A percentile compares a stretch with the other conserved stretches of the same genome.
These are phyloP conservation scores for Leccinum pseudoinsigne DNA, from an alignment of 1,284 basidiomycete species.

Conservation along the genomic window DNA sequence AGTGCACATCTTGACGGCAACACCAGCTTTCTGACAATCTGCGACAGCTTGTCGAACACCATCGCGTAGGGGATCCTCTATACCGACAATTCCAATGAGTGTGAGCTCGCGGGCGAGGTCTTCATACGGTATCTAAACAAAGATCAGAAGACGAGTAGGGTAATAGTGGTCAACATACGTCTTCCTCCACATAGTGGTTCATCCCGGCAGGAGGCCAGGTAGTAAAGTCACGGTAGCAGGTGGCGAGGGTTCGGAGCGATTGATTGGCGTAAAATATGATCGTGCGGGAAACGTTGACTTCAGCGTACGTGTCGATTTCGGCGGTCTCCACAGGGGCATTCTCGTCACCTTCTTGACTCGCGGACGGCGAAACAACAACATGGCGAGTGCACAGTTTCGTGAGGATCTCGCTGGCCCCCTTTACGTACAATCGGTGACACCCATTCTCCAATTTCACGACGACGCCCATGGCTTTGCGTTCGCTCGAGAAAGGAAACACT, in stretches of 20 bases:
- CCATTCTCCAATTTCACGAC: constrained; percentile 68
- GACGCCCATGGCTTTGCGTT: constrained; percentile 96
- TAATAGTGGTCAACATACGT: constrained; percentile 40
- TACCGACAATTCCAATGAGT: constrained; percentile 55
- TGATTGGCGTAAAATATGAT: constrained; percentile 97
- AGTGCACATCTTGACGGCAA: constrained; percentile 98
- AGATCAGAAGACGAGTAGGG: constrained; percentile 4
- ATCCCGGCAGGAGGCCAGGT: constrained; percentile 78
- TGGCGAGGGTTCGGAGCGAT: constrained; percentile 88
- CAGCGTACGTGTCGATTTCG: constrained; percentile 62
- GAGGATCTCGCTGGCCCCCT: constrained; percentile 82
- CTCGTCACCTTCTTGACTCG: constrained; percentile 25
- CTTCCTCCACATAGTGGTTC: constrained; percentile 47
- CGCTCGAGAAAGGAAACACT: constrained; percentile 94
- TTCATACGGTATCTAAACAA: constrained; percentile 64
- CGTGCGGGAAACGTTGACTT: constrained; percentile 83
- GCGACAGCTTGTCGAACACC: constrained; percentile 90
- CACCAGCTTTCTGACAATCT: constrained; percentile 86
- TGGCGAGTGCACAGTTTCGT: constrained; percentile 73
- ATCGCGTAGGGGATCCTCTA: constrained; percentile 93
- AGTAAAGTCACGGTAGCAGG: constrained; percentile 90
- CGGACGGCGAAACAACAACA: constrained; percentile 61
- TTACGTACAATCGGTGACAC: constrained; percentile 62
- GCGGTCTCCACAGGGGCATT: constrained; percentile 52
- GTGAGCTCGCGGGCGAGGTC: constrained; percentile 75